phyloP scores from a whole-genome alignment of 306 rosid species.

The Inga oerstediana region DNA sequence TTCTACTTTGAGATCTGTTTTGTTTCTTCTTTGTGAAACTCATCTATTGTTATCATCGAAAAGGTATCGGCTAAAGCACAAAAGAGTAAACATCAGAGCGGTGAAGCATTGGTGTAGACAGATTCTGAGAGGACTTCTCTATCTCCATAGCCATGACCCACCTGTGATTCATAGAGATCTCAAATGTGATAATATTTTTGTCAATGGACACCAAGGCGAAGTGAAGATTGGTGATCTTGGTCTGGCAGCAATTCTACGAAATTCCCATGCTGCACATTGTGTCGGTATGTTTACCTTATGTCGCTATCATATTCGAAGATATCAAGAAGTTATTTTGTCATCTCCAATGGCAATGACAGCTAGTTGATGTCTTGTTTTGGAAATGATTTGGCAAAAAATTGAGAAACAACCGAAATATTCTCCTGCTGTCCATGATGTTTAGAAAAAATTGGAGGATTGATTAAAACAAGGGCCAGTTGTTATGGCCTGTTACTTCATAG shows the following conservation, averaged over 20 bases:
- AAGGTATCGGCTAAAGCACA: slow-evolving; percentile 89
- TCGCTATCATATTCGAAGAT: not conserved
- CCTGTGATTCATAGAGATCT: slow-evolving; percentile 99
- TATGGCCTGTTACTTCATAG: slow-evolving; percentile 11
- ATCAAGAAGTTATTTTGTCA: slow-evolving; percentile 9
- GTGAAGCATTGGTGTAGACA: slow-evolving; percentile 98
- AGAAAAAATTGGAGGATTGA: slow-evolving; percentile 22
- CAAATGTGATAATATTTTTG: slow-evolving; percentile 91
- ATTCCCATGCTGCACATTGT: slow-evolving; percentile 90
- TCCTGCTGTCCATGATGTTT: not conserved
- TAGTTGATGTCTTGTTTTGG: slow-evolving; percentile 23
- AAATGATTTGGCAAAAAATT: slow-evolving; percentile 9
- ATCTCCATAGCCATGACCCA: slow-evolving; percentile 90
- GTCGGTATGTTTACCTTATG: slow-evolving; percentile 64
- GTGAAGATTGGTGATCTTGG: slow-evolving; percentile 98
- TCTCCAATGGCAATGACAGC: slow-evolving; percentile 1
- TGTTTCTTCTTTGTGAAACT: slow-evolving; percentile 8
- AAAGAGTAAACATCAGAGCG: slow-evolving; percentile 78
- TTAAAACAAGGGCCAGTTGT: slow-evolving; percentile 21
- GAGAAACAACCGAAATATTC: not conserved
- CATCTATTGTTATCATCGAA: not conserved
- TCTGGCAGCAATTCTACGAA: slow-evolving; percentile 81
- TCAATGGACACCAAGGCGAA: slow-evolving; percentile 96
- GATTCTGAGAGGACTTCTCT: slow-evolving; percentile 85
- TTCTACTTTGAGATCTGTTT: slow-evolving; percentile 32